Evolutionary conservation across 805 yeast species (phyloP), one percentile per base, ranked within the genome.

Genomic region (fission yeast (Schizosaccharomyces pombe)): DNA sequence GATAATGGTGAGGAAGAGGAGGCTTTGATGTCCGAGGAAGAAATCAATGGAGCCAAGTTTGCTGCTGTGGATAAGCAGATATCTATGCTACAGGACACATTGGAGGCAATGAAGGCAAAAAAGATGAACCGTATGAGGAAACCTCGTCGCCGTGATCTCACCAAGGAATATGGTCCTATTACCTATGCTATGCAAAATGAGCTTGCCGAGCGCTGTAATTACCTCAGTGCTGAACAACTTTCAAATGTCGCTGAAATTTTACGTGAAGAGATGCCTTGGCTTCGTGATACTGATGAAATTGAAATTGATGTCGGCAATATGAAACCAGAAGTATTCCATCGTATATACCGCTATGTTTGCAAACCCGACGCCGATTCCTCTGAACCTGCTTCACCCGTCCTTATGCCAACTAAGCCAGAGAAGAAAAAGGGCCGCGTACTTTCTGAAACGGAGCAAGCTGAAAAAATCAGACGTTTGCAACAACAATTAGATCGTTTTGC

Each of bases 171-270:
- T 47, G 39, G 34, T 55, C 5, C 47, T 40, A 5, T 39, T 57
- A 12, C 95, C 0, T 91, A 85, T 64, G 97, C 87, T 63, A 89
- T 89, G 97, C 91, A 91, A 75, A 84, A 85, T 64, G 91, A 85
- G 65, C 79, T 91, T 56, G 78, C 86, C 55, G 96, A 86, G 63
- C 79, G 79, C 60, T 87, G 91, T 64, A 79, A 78, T 56, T 68
- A 79, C 58, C 76, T 85, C 47, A 93, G 85, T 59, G 78, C 80
- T 66, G 85, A 84, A 69, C 71, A 89, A 61, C 82, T 80, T 60
- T 81, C 82, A 57, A 93, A 86, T 32, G 75, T 91, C 58, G 77
- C 82, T 54, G 85, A 89, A 58, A 86, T 91, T 60, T 81, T 82
- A 63, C 91, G 83, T 65, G 73, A 79, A 54, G 72, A 79, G 75